These are phyloP conservation scores for Scedosporium boydii DNA, from an alignment of 2,329 filamentous ascomycete genomes.

Conservation along the genomic window DNA sequence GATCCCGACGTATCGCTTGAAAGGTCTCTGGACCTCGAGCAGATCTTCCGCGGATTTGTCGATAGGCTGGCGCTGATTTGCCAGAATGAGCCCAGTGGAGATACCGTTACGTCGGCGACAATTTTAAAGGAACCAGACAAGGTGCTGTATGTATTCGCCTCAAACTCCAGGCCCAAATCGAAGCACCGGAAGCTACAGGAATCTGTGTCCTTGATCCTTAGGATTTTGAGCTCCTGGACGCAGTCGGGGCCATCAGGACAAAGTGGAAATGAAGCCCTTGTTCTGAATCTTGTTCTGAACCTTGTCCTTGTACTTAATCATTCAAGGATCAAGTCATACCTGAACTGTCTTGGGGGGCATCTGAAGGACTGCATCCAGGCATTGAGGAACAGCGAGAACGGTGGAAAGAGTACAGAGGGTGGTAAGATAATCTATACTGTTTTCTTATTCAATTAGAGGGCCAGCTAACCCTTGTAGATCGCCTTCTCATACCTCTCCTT, in stretches of 20 bases:
- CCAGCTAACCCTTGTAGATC: no score
- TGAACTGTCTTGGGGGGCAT: neutral
- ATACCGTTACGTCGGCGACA: conserved; percentile 17
- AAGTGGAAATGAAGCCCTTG: no score
- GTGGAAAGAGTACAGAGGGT: neutral
- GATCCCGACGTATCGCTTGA: neutral
- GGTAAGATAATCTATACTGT: neutral
- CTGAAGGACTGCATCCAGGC: neutral
- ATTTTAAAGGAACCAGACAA: conserved; percentile 17
- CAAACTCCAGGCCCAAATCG: conserved; percentile 13
- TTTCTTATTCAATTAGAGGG: no score
- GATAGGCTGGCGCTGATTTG: conserved; percentile 21
- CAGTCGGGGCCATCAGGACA: neutral
- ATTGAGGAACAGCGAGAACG: neutral
- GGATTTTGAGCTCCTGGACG: neutral
- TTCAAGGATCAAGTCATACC: neutral
- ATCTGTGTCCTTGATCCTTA: neutral
- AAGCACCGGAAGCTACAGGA: neutral
- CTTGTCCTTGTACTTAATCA: neutral
- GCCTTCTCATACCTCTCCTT: no score
- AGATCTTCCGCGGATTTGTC: conserved; percentile 18
- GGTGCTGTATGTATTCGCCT: conserved; percentile 21
- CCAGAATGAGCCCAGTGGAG: conserved; percentile 11
- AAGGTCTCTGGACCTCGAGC: conserved; percentile 11
- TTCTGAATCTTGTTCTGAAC: neutral